Evolutionary conservation across 805 yeast species (phyloP).

Genomic region (Candida ulmi): DNA sequence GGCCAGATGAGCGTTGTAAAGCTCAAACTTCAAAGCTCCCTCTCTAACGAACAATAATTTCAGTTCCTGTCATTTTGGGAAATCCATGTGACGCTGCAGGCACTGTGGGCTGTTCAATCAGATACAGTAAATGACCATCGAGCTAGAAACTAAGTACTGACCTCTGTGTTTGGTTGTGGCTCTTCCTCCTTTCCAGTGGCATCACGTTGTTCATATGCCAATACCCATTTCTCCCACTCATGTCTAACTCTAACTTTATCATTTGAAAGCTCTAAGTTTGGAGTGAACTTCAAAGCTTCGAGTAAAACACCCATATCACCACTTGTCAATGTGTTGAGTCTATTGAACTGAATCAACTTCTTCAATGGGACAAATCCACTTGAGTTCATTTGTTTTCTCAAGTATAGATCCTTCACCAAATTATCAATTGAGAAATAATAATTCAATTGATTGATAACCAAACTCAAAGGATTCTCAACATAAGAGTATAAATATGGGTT

Average conservation of each 20-base stretch:
- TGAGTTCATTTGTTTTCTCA: constrained; percentile 75
- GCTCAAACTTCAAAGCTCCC: too few species aligned
- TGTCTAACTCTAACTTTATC: constrained; percentile 53
- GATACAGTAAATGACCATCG: too few species aligned
- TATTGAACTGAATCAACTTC: constrained; percentile 62
- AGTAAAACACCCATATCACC: constrained; percentile 40
- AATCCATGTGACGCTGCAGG: too few species aligned
- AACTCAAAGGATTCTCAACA: constrained; percentile 14
- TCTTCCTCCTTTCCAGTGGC: constrained; percentile 40
- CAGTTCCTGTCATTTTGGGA: too few species aligned
- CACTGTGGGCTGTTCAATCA: too few species aligned
- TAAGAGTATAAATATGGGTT: constrained; percentile 7
- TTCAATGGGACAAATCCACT: constrained; percentile 67
- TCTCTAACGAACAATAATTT: too few species aligned
- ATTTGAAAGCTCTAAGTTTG: constrained; percentile 24
- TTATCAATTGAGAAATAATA: constrained; percentile 90
- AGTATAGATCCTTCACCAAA: constrained; percentile 72
- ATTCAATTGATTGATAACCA: constrained; percentile 58
- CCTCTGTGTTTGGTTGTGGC: background rate
- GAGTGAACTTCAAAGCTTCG: constrained; percentile 11
- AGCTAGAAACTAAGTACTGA: too few species aligned
- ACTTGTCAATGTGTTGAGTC: constrained; percentile 59
- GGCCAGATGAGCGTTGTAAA: too few species aligned
- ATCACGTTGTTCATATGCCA: constrained; percentile 44
- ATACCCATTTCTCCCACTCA: constrained; percentile 63